Evolutionary conservation across 2,329 filamentous ascomycete genomes (phyloP).

Genomic region (Cordyceps tenuipes): DNA sequence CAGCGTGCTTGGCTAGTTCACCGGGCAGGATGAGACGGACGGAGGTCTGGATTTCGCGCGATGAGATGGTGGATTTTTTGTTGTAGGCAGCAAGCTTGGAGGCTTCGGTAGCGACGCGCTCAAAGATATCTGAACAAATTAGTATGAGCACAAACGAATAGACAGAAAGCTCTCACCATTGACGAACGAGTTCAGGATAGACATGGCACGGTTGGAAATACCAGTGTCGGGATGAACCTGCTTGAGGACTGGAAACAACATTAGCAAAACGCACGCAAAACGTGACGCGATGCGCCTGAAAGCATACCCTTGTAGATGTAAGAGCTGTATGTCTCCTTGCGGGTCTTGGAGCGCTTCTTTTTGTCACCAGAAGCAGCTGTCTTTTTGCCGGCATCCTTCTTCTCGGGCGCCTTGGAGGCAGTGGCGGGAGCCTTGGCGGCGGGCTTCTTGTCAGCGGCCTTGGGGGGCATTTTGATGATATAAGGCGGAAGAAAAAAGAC

Average conservation of each 20-base stretch:
- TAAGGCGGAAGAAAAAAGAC: constrained; percentile 15
- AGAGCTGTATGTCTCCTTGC: constrained; percentile 99
- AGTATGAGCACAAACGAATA: not conserved
- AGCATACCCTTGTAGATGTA: constrained; percentile 98
- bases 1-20: constrained; percentile 98
- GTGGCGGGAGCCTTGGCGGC: constrained; percentile 89
- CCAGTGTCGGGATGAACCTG: constrained; percentile 99
- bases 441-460: constrained; percentile 98
- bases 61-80: constrained; percentile 99
- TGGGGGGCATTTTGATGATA: constrained; percentile 78
- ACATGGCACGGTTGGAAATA: constrained; percentile 99
- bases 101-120: constrained; percentile 96
- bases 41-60: constrained; percentile 98
- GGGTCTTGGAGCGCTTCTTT: constrained; percentile 99
- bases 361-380: constrained; percentile 92
- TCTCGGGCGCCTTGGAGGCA: constrained; percentile 66
- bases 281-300: not conserved
- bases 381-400: constrained; percentile 99
- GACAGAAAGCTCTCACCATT: constrained; percentile 58
- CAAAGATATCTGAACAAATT: constrained; percentile 73
- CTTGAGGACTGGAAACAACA: constrained; percentile 70
- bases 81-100: constrained; percentile 99
- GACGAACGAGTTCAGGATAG: constrained; percentile 99
- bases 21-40: constrained; percentile 96
- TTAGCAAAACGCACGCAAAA: constrained; percentile 5